A percentile compares a stretch with the other conserved stretches of the same genome.
Evolutionary conservation across 257 asterid genomes (phyloP).

Genomic region (Cynanchum wilfordii): DNA sequence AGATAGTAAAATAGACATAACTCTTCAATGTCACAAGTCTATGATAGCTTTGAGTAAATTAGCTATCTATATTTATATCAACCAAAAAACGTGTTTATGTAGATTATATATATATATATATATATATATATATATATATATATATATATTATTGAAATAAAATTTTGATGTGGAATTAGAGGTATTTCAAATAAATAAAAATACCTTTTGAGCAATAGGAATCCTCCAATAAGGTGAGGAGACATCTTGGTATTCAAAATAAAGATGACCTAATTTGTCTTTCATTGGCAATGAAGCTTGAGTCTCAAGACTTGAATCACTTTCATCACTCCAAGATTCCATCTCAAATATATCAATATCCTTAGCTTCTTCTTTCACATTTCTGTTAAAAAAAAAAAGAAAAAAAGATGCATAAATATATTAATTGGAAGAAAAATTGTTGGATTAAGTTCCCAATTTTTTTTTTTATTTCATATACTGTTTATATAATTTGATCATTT

Average conservation of each 20-base stretch:
- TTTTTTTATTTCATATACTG: no score
- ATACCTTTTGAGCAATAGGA: conserved; percentile 28
- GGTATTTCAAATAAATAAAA: no score
- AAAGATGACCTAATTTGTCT: conserved; percentile 23
- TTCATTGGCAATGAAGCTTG: conserved; percentile 6
- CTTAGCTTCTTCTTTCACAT: neutral
- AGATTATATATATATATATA: neutral
- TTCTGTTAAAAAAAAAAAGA: neutral
- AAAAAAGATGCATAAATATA: no score
- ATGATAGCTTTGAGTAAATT: no score
- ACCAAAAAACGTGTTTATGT: no score
- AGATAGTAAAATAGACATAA: neutral
- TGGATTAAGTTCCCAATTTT: no score
- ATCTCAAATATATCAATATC: conserved; percentile 3
- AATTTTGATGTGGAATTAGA: no score
- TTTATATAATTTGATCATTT: no score
- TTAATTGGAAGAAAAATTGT: no score
- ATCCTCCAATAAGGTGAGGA: conserved; percentile 27
- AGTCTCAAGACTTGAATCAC: conserved; percentile 17
- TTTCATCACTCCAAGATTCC: conserved; percentile 18
- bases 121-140: neutral
- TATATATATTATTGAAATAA: neutral
- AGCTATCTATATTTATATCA: no score
- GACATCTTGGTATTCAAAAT: conserved; percentile 22
- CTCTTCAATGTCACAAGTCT: no score